Conservation (phyloP, 2,329 filamentous ascomycete species). For the Annulohypoxylon truncatum region DNA sequence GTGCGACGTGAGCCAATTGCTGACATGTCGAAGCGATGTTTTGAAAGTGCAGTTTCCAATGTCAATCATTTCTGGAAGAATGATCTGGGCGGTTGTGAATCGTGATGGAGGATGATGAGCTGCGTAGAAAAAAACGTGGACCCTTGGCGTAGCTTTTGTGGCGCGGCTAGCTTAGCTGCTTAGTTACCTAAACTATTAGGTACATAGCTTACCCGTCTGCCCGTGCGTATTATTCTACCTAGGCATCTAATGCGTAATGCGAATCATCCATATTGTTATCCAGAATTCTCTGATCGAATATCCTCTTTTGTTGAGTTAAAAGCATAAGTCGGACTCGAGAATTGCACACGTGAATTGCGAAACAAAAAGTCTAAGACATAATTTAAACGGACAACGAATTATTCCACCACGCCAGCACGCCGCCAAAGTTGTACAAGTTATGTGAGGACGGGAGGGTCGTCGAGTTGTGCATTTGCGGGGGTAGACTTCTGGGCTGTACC, state of each 20-base stretch:
- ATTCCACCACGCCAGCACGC: not conserved
- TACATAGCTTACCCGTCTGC: too few species aligned
- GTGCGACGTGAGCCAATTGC: slow-evolving; percentile 35
- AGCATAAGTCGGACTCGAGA: not conserved
- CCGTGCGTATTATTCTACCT: not conserved
- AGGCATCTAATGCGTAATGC: not conserved
- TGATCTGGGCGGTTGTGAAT: slow-evolving; percentile 4
- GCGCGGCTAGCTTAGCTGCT: not conserved
- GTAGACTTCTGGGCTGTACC: not conserved
- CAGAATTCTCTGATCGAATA: not conserved
- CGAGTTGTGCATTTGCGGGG: slow-evolving; percentile 35
- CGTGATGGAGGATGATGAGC: not conserved
- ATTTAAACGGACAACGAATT: slow-evolving; percentile 9
- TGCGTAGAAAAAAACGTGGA: not conserved
- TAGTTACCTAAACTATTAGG: not conserved
- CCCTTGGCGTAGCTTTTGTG: slow-evolving; percentile 1
- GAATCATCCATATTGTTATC: not conserved
- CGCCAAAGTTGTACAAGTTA: slow-evolving; percentile 11
- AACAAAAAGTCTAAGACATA: slow-evolving; percentile 7
- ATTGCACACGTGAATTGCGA: not conserved
- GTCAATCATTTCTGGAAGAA: slow-evolving; percentile 19
- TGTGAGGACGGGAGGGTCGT: slow-evolving; percentile 13
- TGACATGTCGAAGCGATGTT: slow-evolving; percentile 26
- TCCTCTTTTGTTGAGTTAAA: not conserved
- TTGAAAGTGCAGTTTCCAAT: slow-evolving; percentile 21